Base-by-base conservation (phyloP, 2,329 filamentous ascomycete genomes). In the Malbranchea zuffiana region DNA sequence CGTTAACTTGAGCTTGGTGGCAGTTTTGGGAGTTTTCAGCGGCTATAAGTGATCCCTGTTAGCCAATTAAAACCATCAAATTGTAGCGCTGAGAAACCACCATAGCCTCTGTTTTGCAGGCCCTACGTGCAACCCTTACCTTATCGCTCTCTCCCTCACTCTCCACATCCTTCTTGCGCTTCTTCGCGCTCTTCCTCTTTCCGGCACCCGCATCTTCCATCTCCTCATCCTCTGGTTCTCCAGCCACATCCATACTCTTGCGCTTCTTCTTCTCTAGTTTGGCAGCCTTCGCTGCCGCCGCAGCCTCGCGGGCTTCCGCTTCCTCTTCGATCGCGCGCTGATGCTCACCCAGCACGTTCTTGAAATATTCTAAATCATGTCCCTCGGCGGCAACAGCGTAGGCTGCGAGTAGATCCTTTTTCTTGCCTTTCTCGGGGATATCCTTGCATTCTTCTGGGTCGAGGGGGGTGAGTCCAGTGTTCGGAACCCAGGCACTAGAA, bases 401-500 rank as follows among this genome's bases (percentile, higher is more conserved):
- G 1, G 90, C 90, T 28, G 74, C 71, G 55, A 81, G 71, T 4
- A 98, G 67, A 41, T 77, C 71, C 64, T 93, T 93, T 68, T 82
- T 79, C 66, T 92, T 93, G 40, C 64, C 61, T 46, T 80, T 74
- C 36, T 78, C 79, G 35, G 82, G 67, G 27, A 75, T 66, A 16
- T 78, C 68, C 36, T 75, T 74, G 45, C 87, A 79, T 17, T 79
- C 77, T 35, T 80, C 76, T 10, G 81, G 66, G 40, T 86, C 78
- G 36, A 96, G 75, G 23, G 84, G 79, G 23, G 77, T 75, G 24
- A 98, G 71, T 41, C 84, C 79, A 15, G 78, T 82, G 60, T 96
- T 95, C 43, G 78, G 73, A 47, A 88, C 83, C 88, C 88, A 98
- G 24, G 83, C 82, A 63, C 90, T 98, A 50, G 40, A 23, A 33